phyloP scores from a whole-genome alignment of 108 stramenopile genomes.

The Epithemia pelagica region DNA sequence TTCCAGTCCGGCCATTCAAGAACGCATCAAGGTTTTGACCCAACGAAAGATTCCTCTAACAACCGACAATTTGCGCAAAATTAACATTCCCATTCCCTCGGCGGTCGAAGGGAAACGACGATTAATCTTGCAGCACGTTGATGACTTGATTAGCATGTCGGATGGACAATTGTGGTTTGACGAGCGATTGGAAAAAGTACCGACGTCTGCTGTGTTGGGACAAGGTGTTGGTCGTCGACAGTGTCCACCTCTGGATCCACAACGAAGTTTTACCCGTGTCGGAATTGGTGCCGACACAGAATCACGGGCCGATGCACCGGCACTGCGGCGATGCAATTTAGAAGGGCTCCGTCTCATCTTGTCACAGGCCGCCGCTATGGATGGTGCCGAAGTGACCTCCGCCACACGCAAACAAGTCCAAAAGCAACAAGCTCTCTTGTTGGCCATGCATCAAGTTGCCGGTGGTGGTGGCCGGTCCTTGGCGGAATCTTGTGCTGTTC shows the following conservation, averaged over 20 bases:
- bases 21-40: conserved; percentile 56
- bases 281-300: conserved; percentile 85
- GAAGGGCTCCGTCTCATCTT: conserved; percentile 76
- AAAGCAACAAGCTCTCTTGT: conserved; percentile 49
- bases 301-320: conserved; percentile 83
- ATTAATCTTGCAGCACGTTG: conserved; percentile 75
- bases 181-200: conserved; percentile 20
- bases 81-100: conserved; percentile 75
- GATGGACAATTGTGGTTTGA: conserved; percentile 87
- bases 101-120: conserved; percentile 51
- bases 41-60: conserved; percentile 72
- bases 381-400: conserved; percentile 31
- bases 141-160: conserved; percentile 88
- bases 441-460: conserved; percentile 81
- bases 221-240: conserved; percentile 35
- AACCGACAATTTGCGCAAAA: conserved; percentile 68
- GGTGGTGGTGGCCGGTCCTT: conserved; percentile 36
- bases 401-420: conserved; percentile 48
- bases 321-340: conserved; percentile 55
- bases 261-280: conserved; percentile 74
- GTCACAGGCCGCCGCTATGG: conserved; percentile 67
- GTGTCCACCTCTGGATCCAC: conserved; percentile 73
- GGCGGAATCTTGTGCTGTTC: conserved; percentile 55
- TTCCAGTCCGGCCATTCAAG: conserved; percentile 49
- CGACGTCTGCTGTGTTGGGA: too few species aligned